Conservation (phyloP, 2,329 filamentous ascomycete genomes). For the Nothophaeocryptopus gaeumannii region DNA sequence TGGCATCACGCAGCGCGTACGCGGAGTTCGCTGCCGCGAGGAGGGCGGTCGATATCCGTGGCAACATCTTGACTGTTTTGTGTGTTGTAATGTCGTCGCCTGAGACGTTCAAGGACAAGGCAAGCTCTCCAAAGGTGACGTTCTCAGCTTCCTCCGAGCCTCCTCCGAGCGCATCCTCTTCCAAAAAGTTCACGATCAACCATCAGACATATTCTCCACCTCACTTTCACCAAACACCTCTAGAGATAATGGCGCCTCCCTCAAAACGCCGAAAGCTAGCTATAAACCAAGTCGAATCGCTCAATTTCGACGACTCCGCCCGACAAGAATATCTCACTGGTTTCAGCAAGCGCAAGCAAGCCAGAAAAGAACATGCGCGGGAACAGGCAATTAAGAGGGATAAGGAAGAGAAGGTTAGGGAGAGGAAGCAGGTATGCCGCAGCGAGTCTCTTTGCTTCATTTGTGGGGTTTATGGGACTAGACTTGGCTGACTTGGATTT, state of each 20-base stretch:
- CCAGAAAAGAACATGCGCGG: constrained; percentile 79
- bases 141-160: background rate
- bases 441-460: background rate
- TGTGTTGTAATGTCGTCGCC: constrained; percentile 11
- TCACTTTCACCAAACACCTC: constrained; percentile 1
- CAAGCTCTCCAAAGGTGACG: constrained; percentile 4
- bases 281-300: constrained; percentile 49
- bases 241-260: constrained; percentile 6
- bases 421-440: constrained; percentile 71
- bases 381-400: constrained; percentile 75
- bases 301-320: constrained; percentile 77
- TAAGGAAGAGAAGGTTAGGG: constrained; percentile 69
- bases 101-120: background rate
- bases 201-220: background rate
- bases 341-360: constrained; percentile 92
- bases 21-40: constrained; percentile 38
- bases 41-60: constrained; percentile 23
- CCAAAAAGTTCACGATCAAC: constrained; percentile 1
- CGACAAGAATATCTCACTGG: constrained; percentile 88
- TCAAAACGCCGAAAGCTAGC: constrained; percentile 14
- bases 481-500: background rate
- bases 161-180: constrained; percentile 3
- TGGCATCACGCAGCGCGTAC: constrained; percentile 58
- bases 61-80: constrained; percentile 23
- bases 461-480: background rate